A percentile compares a stretch with the other conserved stretches of the same genome.
Conservation (phyloP, 352 stramenopile genomes). For the Phytophthora ramorum region DNA sequence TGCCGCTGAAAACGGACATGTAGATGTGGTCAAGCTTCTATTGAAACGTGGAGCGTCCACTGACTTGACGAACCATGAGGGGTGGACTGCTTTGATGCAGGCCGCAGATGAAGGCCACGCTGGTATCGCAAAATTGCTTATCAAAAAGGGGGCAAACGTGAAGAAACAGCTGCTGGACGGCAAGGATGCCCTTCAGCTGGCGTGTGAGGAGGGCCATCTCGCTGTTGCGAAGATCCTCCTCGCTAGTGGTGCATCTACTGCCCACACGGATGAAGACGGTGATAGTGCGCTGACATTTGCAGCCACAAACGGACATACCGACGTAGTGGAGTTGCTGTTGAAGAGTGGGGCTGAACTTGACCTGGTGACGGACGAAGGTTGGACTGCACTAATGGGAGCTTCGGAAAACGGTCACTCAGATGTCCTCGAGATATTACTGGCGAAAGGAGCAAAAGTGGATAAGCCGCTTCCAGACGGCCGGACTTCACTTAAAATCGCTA, state of each 20-base stretch:
- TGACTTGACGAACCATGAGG: neutral
- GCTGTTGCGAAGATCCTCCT: slow-evolving; percentile 2
- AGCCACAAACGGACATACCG: neutral
- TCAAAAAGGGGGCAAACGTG: neutral
- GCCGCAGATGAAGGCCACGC: slow-evolving; percentile 1
- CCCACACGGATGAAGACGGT: neutral
- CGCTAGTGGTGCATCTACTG: neutral
- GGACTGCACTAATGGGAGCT: slow-evolving; percentile 1
- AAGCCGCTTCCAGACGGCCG: neutral
- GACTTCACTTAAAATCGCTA: neutral
- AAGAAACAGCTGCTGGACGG: neutral
- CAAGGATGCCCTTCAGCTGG: neutral
- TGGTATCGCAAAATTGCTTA: neutral
- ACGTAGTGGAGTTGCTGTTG: slow-evolving; percentile 11
- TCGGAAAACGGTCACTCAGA: slow-evolving; percentile 2
- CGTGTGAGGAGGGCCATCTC: neutral
- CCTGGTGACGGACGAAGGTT: neutral
- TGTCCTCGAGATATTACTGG: neutral
- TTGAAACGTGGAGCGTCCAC: neutral
- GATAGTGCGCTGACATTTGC: slow-evolving; percentile 2
- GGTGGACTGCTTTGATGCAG: slow-evolving; percentile 4
- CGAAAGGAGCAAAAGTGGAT: neutral
- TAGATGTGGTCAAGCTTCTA: neutral
- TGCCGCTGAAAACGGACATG: slow-evolving; percentile 1
- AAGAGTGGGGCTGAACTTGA: slow-evolving; percentile 4